These are phyloP conservation scores for Colletotrichum paranaense DNA, from an alignment of 2,329 filamentous ascomycete species.

Conservation along the genomic window DNA sequence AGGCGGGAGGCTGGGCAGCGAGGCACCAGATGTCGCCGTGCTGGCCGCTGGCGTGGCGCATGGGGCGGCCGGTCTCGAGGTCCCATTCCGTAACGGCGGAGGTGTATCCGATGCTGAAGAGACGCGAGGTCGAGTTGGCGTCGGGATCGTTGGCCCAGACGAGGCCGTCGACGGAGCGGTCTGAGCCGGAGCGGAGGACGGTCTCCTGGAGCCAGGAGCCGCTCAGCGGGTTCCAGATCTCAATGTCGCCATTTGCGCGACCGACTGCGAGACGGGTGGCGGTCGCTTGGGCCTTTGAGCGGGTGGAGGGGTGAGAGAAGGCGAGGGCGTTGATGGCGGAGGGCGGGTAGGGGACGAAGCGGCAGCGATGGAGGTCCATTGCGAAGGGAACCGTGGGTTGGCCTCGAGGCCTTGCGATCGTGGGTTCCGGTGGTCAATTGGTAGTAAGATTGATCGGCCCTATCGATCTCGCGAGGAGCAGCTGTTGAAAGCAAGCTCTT, in stretches of 20 bases:
- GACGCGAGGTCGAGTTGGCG: slow-evolving; percentile 74
- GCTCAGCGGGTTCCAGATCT: slow-evolving; percentile 92
- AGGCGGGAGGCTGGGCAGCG: slow-evolving; percentile 77
- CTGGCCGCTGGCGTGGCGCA: slow-evolving; percentile 88
- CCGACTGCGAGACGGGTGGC: slow-evolving; percentile 85
- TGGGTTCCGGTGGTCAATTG: slow-evolving; percentile 21
- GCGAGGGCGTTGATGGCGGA: slow-evolving; percentile 94
- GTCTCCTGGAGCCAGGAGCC: slow-evolving; percentile 92
- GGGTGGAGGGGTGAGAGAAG: slow-evolving; percentile 80
- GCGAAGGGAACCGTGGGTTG: slow-evolving; percentile 15
- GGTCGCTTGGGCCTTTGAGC: slow-evolving; percentile 61
- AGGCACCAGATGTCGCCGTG: slow-evolving; percentile 98
- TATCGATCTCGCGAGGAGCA: too few relatives aligned
- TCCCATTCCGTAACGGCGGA: slow-evolving; percentile 96
- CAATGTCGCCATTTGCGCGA: slow-evolving; percentile 93
- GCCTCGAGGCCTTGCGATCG: slow-evolving; percentile 22
- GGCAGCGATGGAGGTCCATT: slow-evolving; percentile 98
- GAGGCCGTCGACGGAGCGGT: slow-evolving; percentile 89
- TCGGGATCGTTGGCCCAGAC: slow-evolving; percentile 91
- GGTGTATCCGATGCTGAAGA: slow-evolving; percentile 97
- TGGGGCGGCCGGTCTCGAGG: slow-evolving; percentile 79
- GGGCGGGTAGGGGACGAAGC: slow-evolving; percentile 92
- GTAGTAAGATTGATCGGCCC: background rate
- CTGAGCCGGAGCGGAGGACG: slow-evolving; percentile 83
- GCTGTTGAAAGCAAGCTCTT: background rate